phyloP scores from a whole-genome alignment of 2,329 filamentous ascomycete genomes.

The Beauveria varroae region DNA sequence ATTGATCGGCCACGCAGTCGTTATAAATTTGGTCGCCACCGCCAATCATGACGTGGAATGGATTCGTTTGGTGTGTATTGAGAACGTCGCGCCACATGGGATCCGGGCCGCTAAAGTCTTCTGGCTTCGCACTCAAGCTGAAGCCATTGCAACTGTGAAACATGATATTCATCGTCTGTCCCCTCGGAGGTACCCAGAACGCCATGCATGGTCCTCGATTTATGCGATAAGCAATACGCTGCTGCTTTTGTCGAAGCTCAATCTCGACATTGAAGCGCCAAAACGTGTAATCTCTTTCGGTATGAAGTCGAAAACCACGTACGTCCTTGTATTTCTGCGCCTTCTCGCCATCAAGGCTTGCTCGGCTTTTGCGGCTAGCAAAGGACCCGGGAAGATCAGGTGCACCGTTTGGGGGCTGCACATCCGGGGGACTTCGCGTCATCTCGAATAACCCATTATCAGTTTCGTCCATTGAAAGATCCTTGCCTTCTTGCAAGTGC shows the following conservation, averaged over 20 bases:
- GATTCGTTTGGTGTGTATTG: conserved; percentile 81
- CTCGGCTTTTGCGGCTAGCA: conserved; percentile 43
- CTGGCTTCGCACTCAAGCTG: conserved; percentile 67
- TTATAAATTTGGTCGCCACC: conserved; percentile 98
- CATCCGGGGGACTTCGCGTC: conserved; percentile 46
- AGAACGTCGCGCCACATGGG: conserved; percentile 95
- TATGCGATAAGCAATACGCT: conserved; percentile 90
- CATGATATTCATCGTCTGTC: conserved; percentile 95
- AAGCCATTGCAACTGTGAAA: conserved; percentile 98
- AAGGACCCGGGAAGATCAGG: conserved; percentile 46
- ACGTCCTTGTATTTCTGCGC: conserved; percentile 77
- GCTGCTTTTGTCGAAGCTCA: conserved; percentile 69
- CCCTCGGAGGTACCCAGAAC: conserved; percentile 87
- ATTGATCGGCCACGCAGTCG: conserved; percentile 71
- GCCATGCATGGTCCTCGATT: conserved; percentile 81
- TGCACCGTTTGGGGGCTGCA: conserved; percentile 31
- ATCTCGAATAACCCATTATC: conserved; percentile 78
- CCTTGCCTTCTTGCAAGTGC: conserved; percentile 67
- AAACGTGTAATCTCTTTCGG: conserved; percentile 83
- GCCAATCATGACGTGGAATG: conserved; percentile 97
- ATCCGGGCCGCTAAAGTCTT: conserved; percentile 84
- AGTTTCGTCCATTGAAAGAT: conserved; percentile 72
- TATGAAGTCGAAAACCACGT: conserved; percentile 71
- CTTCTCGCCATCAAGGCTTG: conserved; percentile 67
- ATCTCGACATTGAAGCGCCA: conserved; percentile 97